Evolutionary conservation across 2,329 filamentous ascomycete species (phyloP).

Genomic region (Arthroderma uncinatum): DNA sequence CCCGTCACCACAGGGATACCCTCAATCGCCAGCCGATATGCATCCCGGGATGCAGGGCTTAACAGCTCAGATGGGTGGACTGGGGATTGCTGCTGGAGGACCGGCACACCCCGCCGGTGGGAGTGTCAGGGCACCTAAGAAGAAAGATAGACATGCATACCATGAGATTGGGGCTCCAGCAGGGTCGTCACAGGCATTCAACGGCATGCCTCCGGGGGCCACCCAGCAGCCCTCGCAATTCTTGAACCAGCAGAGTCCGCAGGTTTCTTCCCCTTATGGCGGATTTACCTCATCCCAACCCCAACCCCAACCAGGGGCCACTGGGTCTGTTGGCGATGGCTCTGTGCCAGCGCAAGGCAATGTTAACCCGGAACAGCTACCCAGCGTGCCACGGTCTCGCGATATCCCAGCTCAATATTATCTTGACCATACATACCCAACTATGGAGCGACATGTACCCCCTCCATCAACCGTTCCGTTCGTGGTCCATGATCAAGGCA

Average conservation of each 20-base stretch:
- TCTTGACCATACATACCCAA: constrained; percentile 78
- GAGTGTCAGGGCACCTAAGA: constrained; percentile 49
- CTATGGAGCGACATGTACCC: constrained; percentile 85
- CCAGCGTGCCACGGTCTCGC: constrained; percentile 75
- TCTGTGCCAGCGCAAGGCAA: constrained; percentile 57
- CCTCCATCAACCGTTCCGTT: constrained; percentile 82
- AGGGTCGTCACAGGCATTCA: constrained; percentile 57
- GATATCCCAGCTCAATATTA: constrained; percentile 76
- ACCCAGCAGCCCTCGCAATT: constrained; percentile 43
- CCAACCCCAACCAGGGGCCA: constrained; percentile 17
- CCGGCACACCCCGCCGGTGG: constrained; percentile 39
- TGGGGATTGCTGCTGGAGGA: constrained; percentile 52
- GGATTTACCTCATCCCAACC: constrained; percentile 19
- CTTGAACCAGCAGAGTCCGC: constrained; percentile 40
- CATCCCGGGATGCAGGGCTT: constrained; percentile 29
- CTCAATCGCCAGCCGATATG: background rate
- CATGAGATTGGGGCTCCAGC: constrained; percentile 68
- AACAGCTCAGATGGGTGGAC: constrained; percentile 61
- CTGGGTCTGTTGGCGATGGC: constrained; percentile 38
- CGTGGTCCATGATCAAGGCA: constrained; percentile 91
- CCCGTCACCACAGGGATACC: constrained; percentile 9
- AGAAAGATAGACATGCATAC: constrained; percentile 91
- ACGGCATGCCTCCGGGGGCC: constrained; percentile 52
- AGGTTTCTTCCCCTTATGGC: constrained; percentile 24
- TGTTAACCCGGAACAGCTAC: constrained; percentile 84